Evolutionary conservation across 2,329 filamentous ascomycete species (phyloP), one percentile per base, ranked within the genome.

Genomic region (Ascochyta fabae): DNA sequence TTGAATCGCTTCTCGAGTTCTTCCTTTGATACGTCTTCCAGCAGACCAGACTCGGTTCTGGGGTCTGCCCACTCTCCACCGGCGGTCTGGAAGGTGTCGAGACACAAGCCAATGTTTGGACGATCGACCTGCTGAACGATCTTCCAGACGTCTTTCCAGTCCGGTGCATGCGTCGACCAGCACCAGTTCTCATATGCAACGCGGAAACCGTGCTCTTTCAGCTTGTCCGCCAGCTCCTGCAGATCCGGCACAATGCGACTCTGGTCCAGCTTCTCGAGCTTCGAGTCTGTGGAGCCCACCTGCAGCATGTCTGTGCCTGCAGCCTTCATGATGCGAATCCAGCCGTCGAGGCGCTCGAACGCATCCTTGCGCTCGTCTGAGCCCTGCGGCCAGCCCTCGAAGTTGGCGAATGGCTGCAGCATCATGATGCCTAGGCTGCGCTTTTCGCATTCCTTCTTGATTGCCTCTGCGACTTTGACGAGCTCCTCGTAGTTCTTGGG

Each of bases 161-260:
- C 80, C 0, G 87, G 83, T 0, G 88, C 87, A 44, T 86, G 83
- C 0, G 88, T 90, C 0, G 86, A 86, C 90, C 89, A 93, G 74
- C 89, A 91, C 88, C 89, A 92, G 68, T 92, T 92, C 75, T 93
- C 89, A 63, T 92, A 93, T 0, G 89, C 88, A 16, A 93, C 76
- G 6, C 83, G 81, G 69, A 86, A 84, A 0, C 81, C 80, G 42
- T 84, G 80, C 22, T 79, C 70, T 0, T 82, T 82, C 1, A 89
- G 79, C 47, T 89, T 75, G 27, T 67, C 66, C 26, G 63, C 65
- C 36, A 93, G 77, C 53, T 86, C 80, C 1, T 80, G 80, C 0
- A 93, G 79, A 62, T 92, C 88, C 0, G 73, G 67, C 0, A 88
- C 83, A 19, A 90, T 79, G 8, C 80, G 76, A 1, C 78, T 76